Evolutionary conservation across 148 eudicot genomes (phyloP).

Genomic region (Rhododendron henanense): DNA sequence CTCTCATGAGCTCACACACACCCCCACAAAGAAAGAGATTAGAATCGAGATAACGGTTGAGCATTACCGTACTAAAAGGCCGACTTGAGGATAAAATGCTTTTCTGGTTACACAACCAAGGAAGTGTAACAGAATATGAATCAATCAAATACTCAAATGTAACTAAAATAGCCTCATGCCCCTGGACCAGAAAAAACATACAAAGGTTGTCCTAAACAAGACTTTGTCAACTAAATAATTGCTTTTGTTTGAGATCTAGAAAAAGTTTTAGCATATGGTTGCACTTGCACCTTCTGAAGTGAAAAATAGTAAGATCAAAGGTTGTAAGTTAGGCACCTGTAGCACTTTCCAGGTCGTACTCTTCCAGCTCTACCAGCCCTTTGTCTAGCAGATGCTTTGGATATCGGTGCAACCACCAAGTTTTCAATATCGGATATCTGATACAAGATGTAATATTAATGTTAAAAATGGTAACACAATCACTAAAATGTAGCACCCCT

Average conservation of each 20-base stretch:
- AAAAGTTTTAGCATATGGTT: not conserved
- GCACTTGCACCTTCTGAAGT: not conserved
- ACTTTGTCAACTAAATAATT: not conserved
- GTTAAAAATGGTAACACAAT: not conserved
- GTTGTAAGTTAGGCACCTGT: constrained; percentile 43
- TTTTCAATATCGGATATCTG: constrained; percentile 91
- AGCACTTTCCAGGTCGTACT: constrained; percentile 95
- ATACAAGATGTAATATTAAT: constrained; percentile 13
- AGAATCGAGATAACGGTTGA: too few species aligned
- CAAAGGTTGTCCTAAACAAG: not conserved
- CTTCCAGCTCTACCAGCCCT: constrained; percentile 99
- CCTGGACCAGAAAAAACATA: not conserved
- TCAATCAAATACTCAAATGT: not conserved
- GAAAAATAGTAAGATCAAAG: not conserved
- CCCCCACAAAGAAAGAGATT: not conserved
- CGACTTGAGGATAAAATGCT: not conserved
- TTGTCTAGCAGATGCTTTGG: constrained; percentile 97
- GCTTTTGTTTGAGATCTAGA: not conserved
- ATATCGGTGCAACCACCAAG: constrained; percentile 89
- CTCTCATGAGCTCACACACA: not conserved
- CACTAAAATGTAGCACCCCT: not conserved
- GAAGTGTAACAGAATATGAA: not conserved
- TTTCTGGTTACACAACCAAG: not conserved
- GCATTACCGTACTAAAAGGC: not conserved
- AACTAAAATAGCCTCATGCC: not conserved